Base-by-base conservation (phyloP, 306 rosid species). In the Medicago lupulina region DNA sequence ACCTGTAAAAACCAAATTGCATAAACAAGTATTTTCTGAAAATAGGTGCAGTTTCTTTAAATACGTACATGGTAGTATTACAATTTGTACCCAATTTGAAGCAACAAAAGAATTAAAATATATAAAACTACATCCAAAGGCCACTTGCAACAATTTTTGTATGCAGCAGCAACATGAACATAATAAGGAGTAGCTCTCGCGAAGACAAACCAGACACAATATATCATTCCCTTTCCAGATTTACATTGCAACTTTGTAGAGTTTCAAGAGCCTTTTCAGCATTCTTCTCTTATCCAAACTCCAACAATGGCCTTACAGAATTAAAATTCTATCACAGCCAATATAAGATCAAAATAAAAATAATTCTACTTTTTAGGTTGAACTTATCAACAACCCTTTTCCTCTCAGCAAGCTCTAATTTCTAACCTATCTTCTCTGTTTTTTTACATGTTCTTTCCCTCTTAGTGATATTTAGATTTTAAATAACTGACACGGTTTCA, bases 1-100 rank as follows among this genome's bases (percentile, higher is more conserved):
- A 96, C 99, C 99, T 92, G 85, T 89, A 96, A 18, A 47, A 47
- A 47, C 54, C 54, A 47, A 47, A 47, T 47, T 14, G 54, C 54
- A 47, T 13, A 47, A 47, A 47, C 54, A 1, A 47, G 54, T 13
- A 47, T 13, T 50, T 50, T 21, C 14, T 8, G 16, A 0, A n/a
- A n/a, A 47, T 15, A 13, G 17, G 54, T 47, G 17, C 54, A 47
- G 4, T 3, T 14, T 14, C 5, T 14, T 50, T 50, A 50, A 50
- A 15, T 15, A 47, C 15, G 18, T 47, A 47, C 17, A 13, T 13
- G 53, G 7, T 3, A 46, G 16, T 46, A 46, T 46, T 14, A 13
- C 16, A 46, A 46, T 46, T 6, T 49, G 57, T 50, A 50, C 57
- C 57, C 18, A n/a, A 50, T n/a, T 50, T 2, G 57, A 50, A 50